Percentiles rank a stretch among this genome's conserved stretches.
These are phyloP conservation scores for Kwoniella bestiolae DNA, from an alignment of 768 basidiomycete species.

Conservation along the genomic window DNA sequence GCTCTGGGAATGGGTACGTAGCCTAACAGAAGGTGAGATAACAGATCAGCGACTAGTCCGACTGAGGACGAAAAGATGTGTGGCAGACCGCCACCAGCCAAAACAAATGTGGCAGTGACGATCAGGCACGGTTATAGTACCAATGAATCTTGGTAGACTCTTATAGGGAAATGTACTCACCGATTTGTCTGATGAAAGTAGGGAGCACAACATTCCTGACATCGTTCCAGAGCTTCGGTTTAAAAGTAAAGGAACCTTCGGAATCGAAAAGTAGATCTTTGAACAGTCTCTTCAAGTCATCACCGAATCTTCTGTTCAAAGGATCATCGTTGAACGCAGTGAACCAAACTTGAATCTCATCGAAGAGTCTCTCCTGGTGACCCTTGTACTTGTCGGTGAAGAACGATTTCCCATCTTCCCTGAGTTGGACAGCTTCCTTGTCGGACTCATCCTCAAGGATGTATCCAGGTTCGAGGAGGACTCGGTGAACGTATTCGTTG, in stretches of 20 bases:
- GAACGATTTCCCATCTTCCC: conserved; percentile 74
- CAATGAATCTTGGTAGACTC: too few relatives aligned
- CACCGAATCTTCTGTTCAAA: conserved; percentile 76
- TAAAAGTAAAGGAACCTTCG: conserved; percentile 85
- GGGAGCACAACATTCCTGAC: conserved; percentile 82
- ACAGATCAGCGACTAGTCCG: too few relatives aligned
- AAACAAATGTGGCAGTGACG: background rate
- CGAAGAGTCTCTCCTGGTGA: conserved; percentile 81
- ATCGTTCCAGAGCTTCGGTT: conserved; percentile 83
- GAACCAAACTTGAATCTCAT: conserved; percentile 76
- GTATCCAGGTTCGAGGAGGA: conserved; percentile 79
- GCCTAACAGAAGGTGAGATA: too few relatives aligned
- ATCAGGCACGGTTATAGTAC: background rate
- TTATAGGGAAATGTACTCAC: conserved; percentile 12
- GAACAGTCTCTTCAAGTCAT: conserved; percentile 76
- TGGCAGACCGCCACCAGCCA: background rate
- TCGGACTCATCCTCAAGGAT: conserved; percentile 79
- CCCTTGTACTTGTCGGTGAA: conserved; percentile 73
- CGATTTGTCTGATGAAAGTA: conserved; percentile 71
- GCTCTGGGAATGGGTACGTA: conserved; percentile 84
- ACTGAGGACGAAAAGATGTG: background rate
- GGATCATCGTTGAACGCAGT: conserved; percentile 82
- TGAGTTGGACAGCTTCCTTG: conserved; percentile 67
- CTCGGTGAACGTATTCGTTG: conserved; percentile 70
- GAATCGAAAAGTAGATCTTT: conserved; percentile 70